Base-by-base conservation (phyloP, 2,329 filamentous ascomycete genomes). In the Teratosphaeria viscida region DNA sequence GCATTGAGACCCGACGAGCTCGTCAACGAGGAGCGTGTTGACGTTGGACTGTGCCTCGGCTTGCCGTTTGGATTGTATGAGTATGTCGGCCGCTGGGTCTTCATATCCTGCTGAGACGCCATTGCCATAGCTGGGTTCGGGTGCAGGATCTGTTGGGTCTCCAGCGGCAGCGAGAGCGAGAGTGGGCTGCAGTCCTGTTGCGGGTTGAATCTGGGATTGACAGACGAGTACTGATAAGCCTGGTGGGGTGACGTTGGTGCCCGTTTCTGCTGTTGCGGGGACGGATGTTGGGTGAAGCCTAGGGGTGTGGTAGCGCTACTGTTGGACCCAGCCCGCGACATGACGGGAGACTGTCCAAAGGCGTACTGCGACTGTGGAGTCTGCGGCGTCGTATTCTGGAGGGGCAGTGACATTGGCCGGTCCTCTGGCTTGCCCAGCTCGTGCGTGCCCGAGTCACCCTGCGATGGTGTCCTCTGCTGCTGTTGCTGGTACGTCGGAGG, bases 111-210 rank as follows among this genome's bases (percentile, higher is more conserved):
- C 47, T 27, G 81, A 60, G 81, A 72, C 62, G 76, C 72, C 19
- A 32, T 23, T 14, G 59, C 39, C 54, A 63, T 60, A 56, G 26
- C 49, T 2, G 57, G 32, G 14, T 35, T 55, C 2, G 32, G 57
- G 16, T 37, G 52, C 12, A 84, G 71, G 19, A 84, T 71, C 66
- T 81, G 78, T 67, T 83, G 81, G 1, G 79, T 75, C 63, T 84
- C 78, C 3, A 77, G 69, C 26, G 82, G 80, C 26, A 84, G 70
- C 3, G 76, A 73, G 49, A 78, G 76, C 2, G 78, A 79, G 58
- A 83, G 73, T 10, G 79, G 79, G 67, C 55, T 66, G 68, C 43
- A 60, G 32, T 58, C 61, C 56, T 58, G 43, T 39, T 58, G 52
- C 23, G 59, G 60, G 3, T 62, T 56, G 53, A 52, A 61, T 37